Evolutionary conservation across 768 basidiomycete genomes (phyloP), one percentile per base, ranked within the genome.

Genomic region (Nidularia pulvinata): DNA sequence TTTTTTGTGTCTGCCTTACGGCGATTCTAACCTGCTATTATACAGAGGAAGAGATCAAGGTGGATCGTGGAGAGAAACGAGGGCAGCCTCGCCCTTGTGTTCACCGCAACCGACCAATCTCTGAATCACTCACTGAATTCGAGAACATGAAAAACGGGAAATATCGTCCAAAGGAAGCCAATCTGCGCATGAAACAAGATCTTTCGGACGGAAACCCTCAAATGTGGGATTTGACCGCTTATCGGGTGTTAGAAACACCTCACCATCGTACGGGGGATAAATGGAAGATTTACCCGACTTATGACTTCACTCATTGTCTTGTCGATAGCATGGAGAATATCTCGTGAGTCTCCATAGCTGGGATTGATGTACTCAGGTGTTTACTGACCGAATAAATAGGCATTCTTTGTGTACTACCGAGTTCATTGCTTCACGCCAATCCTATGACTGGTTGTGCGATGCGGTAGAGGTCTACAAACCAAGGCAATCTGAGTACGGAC

Each of bases 171-270:
- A 95, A 96, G 61, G 90, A 95, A 69, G 95, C 93, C 36, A 91
- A 89, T 58, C 72, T 99, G 48, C 85, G 97, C 36, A 98, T 99
- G 97, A 99, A 99, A 73, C 93, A 95, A 73, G 93, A 98, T 66
- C 73, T 98, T 30, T 78, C 84, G 46, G 91, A 93, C 55, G 89
- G 90, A 10, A 99, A 98, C 69, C 96, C 96, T 9, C 94, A 95
- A 71, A 98, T 99, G 97, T 99, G 97, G 97, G 97, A 99, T 73
- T 72, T 97, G 51, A 91, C 97, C 35, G 96, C 96, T 6, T 99
- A 98, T 67, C 88, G 97, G 30, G 93, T 98, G 13, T 79, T 98
- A 50, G 83, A 90, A 49, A 84, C 93, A 1, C 85, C 91, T 33
- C 97, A 99, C 69, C 96, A 98, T 64, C 85, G 97, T 22, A 98